Percentiles rank a stretch among this genome's conserved stretches.
These are phyloP conservation scores for Cystobasidiaceae sp. DNA, from an alignment of 1,284 basidiomycete genomes.

Conservation along the genomic window DNA sequence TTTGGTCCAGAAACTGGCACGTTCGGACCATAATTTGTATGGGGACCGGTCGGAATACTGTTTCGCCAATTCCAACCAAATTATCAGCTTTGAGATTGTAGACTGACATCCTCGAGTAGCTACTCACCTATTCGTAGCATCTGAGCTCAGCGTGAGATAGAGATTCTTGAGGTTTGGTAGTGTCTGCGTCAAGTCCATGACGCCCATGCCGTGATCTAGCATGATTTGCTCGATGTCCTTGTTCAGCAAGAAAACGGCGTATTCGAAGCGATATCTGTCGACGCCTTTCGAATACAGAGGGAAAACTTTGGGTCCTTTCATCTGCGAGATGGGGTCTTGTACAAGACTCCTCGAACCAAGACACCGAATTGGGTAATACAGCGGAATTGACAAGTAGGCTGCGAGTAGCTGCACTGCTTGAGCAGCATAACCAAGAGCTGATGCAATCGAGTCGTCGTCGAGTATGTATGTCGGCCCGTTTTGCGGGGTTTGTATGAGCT, in stretches of 20 bases:
- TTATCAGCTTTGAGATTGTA: too few relatives aligned
- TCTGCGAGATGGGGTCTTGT: conserved; percentile 81
- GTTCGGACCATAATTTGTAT: too few relatives aligned
- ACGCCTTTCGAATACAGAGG: conserved; percentile 90
- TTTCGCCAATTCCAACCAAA: too few relatives aligned
- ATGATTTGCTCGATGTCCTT: conserved; percentile 94
- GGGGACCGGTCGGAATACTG: too few relatives aligned
- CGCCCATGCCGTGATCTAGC: conserved; percentile 76
- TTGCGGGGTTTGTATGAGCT: conserved; percentile 49
- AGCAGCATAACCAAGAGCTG: conserved; percentile 80
- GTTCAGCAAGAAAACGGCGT: conserved; percentile 93
- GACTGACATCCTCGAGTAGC: too few relatives aligned
- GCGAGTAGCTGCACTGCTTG: conserved; percentile 75
- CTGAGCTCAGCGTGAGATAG: conserved; percentile 30
- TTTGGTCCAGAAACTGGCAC: too few relatives aligned
- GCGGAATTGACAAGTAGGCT: conserved; percentile 66
- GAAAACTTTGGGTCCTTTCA: conserved; percentile 91
- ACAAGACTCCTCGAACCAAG: conserved; percentile 82
- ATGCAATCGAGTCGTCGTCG: conserved; percentile 75
- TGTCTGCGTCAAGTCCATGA: conserved; percentile 89
- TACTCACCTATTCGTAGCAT: conserved; percentile 6
- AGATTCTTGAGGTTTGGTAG: conserved; percentile 64
- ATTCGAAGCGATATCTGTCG: conserved; percentile 94
- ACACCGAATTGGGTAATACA: conserved; percentile 83
- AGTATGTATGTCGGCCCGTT: conserved; percentile 51